Conservation (phyloP, 2,329 filamentous ascomycete genomes). For the Juglanconis sp. region DNA sequence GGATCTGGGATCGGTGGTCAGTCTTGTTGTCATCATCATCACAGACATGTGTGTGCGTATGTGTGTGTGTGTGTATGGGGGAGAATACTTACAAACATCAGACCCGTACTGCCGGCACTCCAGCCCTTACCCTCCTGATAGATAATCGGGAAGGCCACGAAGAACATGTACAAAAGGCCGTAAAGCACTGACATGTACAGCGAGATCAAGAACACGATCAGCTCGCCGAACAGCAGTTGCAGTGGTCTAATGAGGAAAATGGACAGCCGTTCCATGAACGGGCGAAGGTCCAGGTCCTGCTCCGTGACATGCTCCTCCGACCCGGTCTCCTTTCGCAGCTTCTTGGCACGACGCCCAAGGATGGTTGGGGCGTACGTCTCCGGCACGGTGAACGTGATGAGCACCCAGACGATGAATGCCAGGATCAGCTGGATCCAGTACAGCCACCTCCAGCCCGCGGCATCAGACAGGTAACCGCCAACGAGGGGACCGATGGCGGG, state of each 20-base stretch:
- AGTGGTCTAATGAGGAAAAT: conserved; percentile 80
- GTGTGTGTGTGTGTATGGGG: conserved; percentile 1
- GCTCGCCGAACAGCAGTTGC: conserved; percentile 78
- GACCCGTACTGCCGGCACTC: conserved; percentile 67
- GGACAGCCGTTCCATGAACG: conserved; percentile 63
- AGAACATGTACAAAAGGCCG: conserved; percentile 74
- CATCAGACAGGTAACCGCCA: conserved; percentile 72
- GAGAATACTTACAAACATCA: conserved; percentile 64
- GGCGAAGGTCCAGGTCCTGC: conserved; percentile 71
- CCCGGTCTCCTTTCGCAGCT: conserved; percentile 67
- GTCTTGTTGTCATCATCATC: not conserved
- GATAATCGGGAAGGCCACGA: conserved; percentile 66
- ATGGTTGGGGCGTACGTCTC: conserved; percentile 85
- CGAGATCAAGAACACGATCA: conserved; percentile 80
- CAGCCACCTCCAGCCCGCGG: conserved; percentile 74
- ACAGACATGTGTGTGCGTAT: not conserved
- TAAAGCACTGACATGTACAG: conserved; percentile 84
- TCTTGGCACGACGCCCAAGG: conserved; percentile 65
- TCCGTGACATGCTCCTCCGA: conserved; percentile 71
- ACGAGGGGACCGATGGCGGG: conserved; percentile 74
- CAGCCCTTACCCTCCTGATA: conserved; percentile 80
- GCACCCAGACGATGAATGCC: conserved; percentile 63
- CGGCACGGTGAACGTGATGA: conserved; percentile 85
- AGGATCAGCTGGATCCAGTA: conserved; percentile 87
- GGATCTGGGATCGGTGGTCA: conserved; percentile 46